Base-by-base conservation (phyloP, 306 rosid genomes). In the Castanea sativa region DNA sequence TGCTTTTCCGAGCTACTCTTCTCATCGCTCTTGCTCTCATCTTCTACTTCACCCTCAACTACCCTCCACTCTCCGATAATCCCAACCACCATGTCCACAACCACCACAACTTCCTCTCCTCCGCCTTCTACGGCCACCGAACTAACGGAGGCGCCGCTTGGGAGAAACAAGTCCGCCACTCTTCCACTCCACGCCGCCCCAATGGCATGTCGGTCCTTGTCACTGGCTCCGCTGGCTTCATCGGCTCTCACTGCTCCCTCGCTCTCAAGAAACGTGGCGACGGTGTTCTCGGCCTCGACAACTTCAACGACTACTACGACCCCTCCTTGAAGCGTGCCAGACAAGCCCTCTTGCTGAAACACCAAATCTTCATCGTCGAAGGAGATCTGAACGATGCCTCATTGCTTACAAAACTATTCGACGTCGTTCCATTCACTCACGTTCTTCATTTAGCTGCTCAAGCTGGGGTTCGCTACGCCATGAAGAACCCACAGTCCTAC, bases 391-490 rank as follows among this genome's bases (percentile, higher is more conserved):
- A 94, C 91, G 97, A 94, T 88, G 73, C 68, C 55, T 88, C 91
- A 7, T 75, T 94, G 78, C 85, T 94, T 0, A 8, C 83, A 0
- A 92, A 94, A 58, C 95, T 94, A 7, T 92, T 94, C 84, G 99
- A 94, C n/a, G 90, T 94, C 1, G 95, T 94, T 2, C 90, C 97
- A 0, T 90, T 94, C 78, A 90, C 97, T 0, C 99, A 94, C 84
- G 76, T 94, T 76, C 97, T 94, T 70, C 99, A 94, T 81, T 70
- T 94, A 0, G 99, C 99, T 0, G 97, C 99, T 0, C 99, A 94
- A 57, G 99, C 99, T 0, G 99, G 98, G 0, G 99, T 94, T 20
- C 95, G 97, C 10, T 94, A 94, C 83, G 99, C 97, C 33, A 94
- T 94, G 99, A 87, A 91, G 80, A 88, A 88, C 20, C 92, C 92